Percentiles rank a stretch among this genome's conserved stretches.
Evolutionary conservation across 148 eudicot genomes (phyloP).

Genomic region (Cornus florida): DNA sequence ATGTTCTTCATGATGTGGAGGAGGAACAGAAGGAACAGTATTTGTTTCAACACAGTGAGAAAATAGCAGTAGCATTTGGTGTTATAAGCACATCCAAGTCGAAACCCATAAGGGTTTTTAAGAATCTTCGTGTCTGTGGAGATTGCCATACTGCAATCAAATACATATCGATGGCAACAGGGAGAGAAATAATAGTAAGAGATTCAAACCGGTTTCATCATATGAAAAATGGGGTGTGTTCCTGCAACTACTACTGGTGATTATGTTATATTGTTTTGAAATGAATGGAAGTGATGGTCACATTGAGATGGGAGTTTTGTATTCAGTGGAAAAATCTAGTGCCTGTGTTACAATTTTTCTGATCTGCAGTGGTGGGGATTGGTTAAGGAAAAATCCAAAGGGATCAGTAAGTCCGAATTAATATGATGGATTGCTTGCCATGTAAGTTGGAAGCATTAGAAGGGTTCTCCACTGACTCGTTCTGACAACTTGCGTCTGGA

Average conservation of each 20-base stretch:
- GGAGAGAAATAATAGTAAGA: no score
- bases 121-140: no score
- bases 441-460: not conserved
- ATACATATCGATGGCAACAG: no score
- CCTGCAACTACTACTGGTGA: slow-evolving; percentile 72
- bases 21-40: slow-evolving; percentile 63
- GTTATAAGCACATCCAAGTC: no score
- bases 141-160: no score
- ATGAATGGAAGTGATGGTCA: not conserved
- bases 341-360: not conserved
- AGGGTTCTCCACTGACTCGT: not conserved
- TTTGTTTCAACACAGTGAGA: no score
- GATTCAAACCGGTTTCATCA: slow-evolving; percentile 81
- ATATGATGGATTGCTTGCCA: not conserved
- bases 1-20: slow-evolving; percentile 68
- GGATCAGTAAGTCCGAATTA: not conserved
- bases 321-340: not conserved
- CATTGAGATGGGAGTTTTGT: not conserved
- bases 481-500: not conserved
- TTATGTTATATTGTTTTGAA: not conserved
- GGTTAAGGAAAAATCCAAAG: not conserved
- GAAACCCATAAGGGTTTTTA: no score
- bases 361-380: not conserved
- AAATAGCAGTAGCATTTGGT: no score
- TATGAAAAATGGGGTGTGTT: slow-evolving; percentile 50